Conservation (phyloP, 75 land plant species). For the Gnetum montanum region DNA sequence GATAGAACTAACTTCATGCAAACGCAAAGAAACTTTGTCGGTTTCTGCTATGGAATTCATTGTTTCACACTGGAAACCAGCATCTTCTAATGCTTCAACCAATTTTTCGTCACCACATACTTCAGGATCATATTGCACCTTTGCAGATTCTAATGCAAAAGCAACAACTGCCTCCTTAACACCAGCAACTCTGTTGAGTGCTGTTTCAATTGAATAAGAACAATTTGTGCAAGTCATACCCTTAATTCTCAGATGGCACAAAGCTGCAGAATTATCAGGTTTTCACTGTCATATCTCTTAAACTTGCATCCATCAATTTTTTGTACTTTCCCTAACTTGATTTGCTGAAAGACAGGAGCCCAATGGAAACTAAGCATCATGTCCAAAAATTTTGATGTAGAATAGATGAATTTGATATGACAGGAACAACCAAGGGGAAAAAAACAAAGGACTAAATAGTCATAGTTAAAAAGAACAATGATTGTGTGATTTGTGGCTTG, state of each 20-base stretch:
- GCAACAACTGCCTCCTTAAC: slow-evolving; percentile 79
- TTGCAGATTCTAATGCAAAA: slow-evolving; percentile 87
- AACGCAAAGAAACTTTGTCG: slow-evolving; percentile 53
- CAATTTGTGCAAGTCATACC: slow-evolving; percentile 96
- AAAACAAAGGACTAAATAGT: too few species aligned
- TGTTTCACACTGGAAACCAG: slow-evolving; percentile 78
- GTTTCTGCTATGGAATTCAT: slow-evolving; percentile 61
- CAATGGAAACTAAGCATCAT: too few species aligned
- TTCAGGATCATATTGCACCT: slow-evolving; percentile 64
- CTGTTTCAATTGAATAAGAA: slow-evolving; percentile 62
- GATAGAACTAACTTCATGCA: slow-evolving; percentile 46
- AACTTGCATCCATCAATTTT: too few species aligned
- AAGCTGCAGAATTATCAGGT: slow-evolving; percentile 25
- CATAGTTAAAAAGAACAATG: too few species aligned
- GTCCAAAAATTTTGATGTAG: too few species aligned
- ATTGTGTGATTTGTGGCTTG: too few species aligned
- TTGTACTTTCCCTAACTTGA: too few species aligned
- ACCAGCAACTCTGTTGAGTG: slow-evolving; percentile 51
- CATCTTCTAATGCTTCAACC: slow-evolving; percentile 45
- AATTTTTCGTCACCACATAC: slow-evolving; percentile 31
- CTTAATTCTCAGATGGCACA: slow-evolving; percentile 69
- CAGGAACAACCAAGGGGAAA: too few species aligned
- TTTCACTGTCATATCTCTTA: too few species aligned
- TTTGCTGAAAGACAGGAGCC: too few species aligned
- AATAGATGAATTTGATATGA: too few species aligned